Evolutionary conservation across 345 rosid genomes (phyloP), one percentile per base, ranked within the genome.

Genomic region (Eucalyptus pauciflora): DNA sequence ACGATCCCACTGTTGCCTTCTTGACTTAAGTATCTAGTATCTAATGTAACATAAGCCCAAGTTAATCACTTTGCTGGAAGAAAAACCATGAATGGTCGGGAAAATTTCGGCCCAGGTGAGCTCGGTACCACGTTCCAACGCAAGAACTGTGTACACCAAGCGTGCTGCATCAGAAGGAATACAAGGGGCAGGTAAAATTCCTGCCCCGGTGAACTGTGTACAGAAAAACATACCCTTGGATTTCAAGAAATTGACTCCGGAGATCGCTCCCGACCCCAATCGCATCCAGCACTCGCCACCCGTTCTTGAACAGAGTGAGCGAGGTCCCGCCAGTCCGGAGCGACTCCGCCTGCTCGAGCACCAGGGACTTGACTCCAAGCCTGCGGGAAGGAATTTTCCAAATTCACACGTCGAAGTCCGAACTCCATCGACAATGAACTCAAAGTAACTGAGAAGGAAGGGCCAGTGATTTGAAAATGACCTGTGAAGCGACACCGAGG

Each of bases 281-380:
- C 4, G 96, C 96, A 89, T 96, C 99, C 92, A 96, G 93, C 24
- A 97, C 98, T 56, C 97, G 91, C 99, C 99, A 97, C 27, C 99
- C 99, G 81, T 97, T 97, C 94, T 97, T 96, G 93, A 96, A 96
- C 43, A 96, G 96, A 20, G 99, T 96, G 83, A 97, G 94, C 31
- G 99, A 97, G 85, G 98, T 93, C 91, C 99, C 99, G 29, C 96
- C 93, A 8, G 98, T 96, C 90, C 97, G 91, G 87, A 97, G 97
- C 25, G 99, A 96, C 87, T 94, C 99, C 27, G 97, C 94, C 87
- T 96, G 98, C 93, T 97, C 99, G 86, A 97, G 92, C 93, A 97
- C 98, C 91, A 94, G 85, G 8, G 99, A 97, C 88, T 93, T 90
- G 90, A 96, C 87, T 60, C 99, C 99, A 3, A 96, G 94, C 95